phyloP scores from a whole-genome alignment of 306 rosid species.

The Gastrolobium villosum region DNA sequence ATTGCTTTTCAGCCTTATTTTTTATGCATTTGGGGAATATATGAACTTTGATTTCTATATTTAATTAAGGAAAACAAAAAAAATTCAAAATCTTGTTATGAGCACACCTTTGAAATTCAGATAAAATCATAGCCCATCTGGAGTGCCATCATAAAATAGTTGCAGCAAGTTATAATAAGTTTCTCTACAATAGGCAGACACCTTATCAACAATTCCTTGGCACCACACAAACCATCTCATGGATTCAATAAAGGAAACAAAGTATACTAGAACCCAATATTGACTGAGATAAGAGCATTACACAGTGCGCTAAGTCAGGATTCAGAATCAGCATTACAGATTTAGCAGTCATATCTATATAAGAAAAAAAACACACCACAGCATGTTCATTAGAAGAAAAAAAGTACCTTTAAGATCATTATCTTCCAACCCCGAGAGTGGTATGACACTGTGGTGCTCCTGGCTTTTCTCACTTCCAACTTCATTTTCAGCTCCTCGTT shows the following conservation, averaged over 20 bases:
- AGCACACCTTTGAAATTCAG: neutral
- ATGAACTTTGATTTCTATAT: slow-evolving; percentile 5
- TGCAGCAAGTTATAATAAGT: neutral
- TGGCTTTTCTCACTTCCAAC: slow-evolving; percentile 55
- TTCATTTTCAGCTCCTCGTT: slow-evolving; percentile 67
- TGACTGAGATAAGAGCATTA: slow-evolving; percentile 8
- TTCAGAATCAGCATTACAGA: slow-evolving; percentile 25
- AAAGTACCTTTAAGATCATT: slow-evolving; percentile 62
- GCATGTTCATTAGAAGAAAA: slow-evolving; percentile 26
- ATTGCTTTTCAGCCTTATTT: slow-evolving; percentile 5
- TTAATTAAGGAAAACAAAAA: neutral
- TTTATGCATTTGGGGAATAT: slow-evolving; percentile 23
- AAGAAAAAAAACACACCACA: slow-evolving; percentile 16
- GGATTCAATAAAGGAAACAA: slow-evolving; percentile 14
- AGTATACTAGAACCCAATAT: neutral
- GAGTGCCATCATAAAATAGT: neutral
- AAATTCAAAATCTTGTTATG: neutral
- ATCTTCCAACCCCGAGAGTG: slow-evolving; percentile 49
- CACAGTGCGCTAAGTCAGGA: slow-evolving; percentile 9
- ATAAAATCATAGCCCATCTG: neutral
- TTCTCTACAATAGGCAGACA: slow-evolving; percentile 26
- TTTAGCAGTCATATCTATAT: slow-evolving; percentile 4
- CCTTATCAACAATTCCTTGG: slow-evolving; percentile 21
- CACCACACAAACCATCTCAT: neutral
- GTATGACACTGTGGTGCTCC: slow-evolving; percentile 42